Percentiles rank a stretch among this genome's conserved stretches.
Evolutionary conservation across 306 rosid genomes (phyloP).

Genomic region (Malus sieversii): DNA sequence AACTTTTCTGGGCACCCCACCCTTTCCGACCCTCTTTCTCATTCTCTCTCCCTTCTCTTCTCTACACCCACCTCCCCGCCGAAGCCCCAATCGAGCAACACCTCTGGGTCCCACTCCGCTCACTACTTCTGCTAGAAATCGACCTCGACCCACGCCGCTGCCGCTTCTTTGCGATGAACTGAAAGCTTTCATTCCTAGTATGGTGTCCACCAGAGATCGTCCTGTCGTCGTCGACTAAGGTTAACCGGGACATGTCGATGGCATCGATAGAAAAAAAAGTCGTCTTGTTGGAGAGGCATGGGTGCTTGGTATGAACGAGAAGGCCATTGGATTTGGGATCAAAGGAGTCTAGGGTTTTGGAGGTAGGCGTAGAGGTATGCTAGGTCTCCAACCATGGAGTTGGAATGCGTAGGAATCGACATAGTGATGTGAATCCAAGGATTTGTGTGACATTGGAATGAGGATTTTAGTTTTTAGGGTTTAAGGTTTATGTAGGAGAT

Average conservation of each 20-base stretch:
- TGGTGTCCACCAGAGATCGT: constrained; percentile 6
- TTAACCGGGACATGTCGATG: constrained; percentile 56
- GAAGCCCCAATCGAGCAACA: constrained; percentile 67
- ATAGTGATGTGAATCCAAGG: constrained; percentile 50
- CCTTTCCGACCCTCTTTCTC: no score
- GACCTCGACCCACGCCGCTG: constrained; percentile 82
- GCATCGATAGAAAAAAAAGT: constrained; percentile 55
- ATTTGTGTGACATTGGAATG: constrained; percentile 52
- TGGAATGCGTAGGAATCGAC: constrained; percentile 55
- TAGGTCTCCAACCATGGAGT: constrained; percentile 75
- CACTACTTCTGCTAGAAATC: constrained; percentile 83
- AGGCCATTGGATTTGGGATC: constrained; percentile 31
- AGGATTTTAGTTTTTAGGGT: not conserved
- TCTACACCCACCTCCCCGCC: no score
- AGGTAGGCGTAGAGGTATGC: constrained; percentile 23
- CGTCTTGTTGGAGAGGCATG: constrained; percentile 81
- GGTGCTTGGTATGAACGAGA: constrained; percentile 46
- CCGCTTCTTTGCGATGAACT: constrained; percentile 61
- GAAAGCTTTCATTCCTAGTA: constrained; percentile 24
- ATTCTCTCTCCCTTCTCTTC: no score
- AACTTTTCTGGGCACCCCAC: no score
- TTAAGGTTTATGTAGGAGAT: not conserved
- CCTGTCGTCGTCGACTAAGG: constrained; percentile 58
- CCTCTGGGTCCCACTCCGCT: constrained; percentile 67
- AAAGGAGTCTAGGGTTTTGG: constrained; percentile 38